Evolutionary conservation across 179 eudicot genomes (phyloP).

Genomic region (Spergularia azorica): DNA sequence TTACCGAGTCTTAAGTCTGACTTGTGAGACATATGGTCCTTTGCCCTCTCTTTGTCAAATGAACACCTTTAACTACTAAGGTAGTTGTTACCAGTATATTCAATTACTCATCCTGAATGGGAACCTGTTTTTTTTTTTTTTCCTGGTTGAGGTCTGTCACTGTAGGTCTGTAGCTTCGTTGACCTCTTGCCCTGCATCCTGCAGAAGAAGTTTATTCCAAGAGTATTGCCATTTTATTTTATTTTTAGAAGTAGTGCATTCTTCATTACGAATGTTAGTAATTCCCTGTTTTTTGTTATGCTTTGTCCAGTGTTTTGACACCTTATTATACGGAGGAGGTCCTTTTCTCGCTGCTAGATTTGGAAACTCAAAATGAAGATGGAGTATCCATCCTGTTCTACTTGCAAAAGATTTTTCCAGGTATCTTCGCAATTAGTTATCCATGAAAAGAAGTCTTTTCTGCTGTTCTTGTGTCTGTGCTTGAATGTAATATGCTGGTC

Average conservation of each 20-base stretch:
- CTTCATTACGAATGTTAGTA: not conserved
- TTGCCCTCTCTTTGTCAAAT: conserved; percentile 2
- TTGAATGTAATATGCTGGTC: not conserved
- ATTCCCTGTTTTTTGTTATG: conserved; percentile 10
- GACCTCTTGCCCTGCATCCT: not conserved
- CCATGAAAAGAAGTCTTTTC: not conserved
- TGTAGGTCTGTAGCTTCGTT: not conserved
- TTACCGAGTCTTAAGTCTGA: not conserved
- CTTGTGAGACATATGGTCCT: not conserved
- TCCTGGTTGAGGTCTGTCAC: not conserved
- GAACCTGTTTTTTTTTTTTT: not conserved
- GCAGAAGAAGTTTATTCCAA: not conserved
- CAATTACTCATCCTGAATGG: not conserved
- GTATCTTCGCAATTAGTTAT: conserved; percentile 37
- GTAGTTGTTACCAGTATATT: not conserved
- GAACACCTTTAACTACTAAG: not conserved
- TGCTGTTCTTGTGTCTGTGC: not conserved
- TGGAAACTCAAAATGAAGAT: conserved; percentile 90
- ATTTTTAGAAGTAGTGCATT: not conserved
- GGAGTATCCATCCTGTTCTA: conserved; percentile 95
- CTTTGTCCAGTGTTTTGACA: conserved; percentile 73
- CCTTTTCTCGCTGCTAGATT: conserved; percentile 72
- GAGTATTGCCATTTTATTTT: not conserved
- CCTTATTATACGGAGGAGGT: conserved; percentile 97
- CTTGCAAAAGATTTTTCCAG: conserved; percentile 98